phyloP scores from a whole-genome alignment of 2,329 filamentous ascomycete species.

The Microcyclospora pomicola region DNA sequence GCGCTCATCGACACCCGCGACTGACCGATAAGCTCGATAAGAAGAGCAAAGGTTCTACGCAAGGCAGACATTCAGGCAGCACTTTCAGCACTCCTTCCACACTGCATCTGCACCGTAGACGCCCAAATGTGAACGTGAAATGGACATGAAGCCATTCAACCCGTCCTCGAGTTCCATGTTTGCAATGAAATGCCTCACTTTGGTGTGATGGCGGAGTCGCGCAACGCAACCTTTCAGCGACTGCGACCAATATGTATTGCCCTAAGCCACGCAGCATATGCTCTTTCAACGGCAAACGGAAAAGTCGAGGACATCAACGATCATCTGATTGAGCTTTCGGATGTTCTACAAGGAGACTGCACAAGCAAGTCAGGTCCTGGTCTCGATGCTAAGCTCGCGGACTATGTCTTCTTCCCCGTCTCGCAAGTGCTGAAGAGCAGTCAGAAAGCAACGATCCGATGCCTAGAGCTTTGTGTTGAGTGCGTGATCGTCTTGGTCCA shows the following conservation, averaged over 20 bases:
- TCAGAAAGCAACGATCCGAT: constrained; percentile 53
- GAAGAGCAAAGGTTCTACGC: too few relatives aligned
- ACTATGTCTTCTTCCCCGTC: constrained; percentile 90
- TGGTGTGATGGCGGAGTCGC: constrained; percentile 14
- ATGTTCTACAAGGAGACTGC: constrained; percentile 23
- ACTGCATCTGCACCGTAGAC: too few relatives aligned
- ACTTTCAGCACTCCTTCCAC: too few relatives aligned
- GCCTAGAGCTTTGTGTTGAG: constrained; percentile 63
- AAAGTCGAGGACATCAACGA: constrained; percentile 34
- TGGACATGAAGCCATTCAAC: too few relatives aligned
- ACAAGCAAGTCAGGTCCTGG: constrained; percentile 20
- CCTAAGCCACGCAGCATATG: constrained; percentile 41
- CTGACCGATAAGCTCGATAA: too few relatives aligned
- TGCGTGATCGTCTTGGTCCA: constrained; percentile 61
- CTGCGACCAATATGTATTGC: constrained; percentile 46
- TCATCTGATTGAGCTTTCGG: constrained; percentile 34
- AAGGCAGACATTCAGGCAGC: too few relatives aligned
- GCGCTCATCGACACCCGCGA: too few relatives aligned
- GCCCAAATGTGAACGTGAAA: too few relatives aligned
- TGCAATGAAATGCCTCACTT: constrained; percentile 6
- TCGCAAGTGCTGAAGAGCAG: constrained; percentile 72
- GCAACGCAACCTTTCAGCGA: constrained; percentile 32
- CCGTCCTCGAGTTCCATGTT: too few relatives aligned
- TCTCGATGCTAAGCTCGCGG: constrained; percentile 70
- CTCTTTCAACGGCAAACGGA: constrained; percentile 33